These are phyloP conservation scores for Mortierella sp. DNA, from an alignment of 371 early-diverging fungal genomes.

Conservation along the genomic window DNA sequence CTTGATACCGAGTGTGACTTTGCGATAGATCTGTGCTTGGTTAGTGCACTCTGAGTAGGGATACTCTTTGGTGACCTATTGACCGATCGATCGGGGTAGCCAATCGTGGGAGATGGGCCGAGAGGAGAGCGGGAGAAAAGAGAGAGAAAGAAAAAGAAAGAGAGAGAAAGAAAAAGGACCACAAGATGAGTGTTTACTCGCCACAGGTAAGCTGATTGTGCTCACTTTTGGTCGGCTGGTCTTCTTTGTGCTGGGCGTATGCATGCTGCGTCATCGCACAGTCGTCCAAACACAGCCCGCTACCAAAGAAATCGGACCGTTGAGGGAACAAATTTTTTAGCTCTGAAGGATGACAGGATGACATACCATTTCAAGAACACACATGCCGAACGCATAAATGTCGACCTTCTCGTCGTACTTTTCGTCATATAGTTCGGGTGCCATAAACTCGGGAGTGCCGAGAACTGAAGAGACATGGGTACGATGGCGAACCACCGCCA, in stretches of 20 bases:
- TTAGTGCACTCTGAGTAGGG: slow-evolving; percentile 91
- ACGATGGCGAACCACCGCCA: slow-evolving; percentile 70
- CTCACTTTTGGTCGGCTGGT: not conserved
- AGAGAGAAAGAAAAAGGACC: not conserved
- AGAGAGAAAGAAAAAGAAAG: not conserved
- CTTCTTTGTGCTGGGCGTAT: not conserved
- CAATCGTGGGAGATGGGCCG: not conserved
- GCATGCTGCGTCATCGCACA: not conserved
- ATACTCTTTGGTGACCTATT: slow-evolving; percentile 78
- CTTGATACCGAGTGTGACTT: slow-evolving; percentile 83
- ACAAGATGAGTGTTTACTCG: not conserved
- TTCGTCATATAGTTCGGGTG: slow-evolving; percentile 93
- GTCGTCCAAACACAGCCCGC: not conserved
- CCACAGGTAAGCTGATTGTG: too few relatives aligned
- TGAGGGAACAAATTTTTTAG: not conserved
- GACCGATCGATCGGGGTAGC: slow-evolving; percentile 3
- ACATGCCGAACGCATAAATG: slow-evolving; percentile 96
- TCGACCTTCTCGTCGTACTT: slow-evolving; percentile 90
- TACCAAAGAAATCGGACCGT: not conserved
- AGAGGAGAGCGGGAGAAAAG: not conserved
- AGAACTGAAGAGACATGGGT: slow-evolving; percentile 72
- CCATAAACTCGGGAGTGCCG: slow-evolving; percentile 89
- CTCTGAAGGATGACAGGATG: not conserved
- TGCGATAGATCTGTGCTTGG: slow-evolving; percentile 87
- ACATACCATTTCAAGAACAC: slow-evolving; percentile 85